phyloP scores from a whole-genome alignment of 139 green algal species.

The Diplosphaera chodatii region DNA sequence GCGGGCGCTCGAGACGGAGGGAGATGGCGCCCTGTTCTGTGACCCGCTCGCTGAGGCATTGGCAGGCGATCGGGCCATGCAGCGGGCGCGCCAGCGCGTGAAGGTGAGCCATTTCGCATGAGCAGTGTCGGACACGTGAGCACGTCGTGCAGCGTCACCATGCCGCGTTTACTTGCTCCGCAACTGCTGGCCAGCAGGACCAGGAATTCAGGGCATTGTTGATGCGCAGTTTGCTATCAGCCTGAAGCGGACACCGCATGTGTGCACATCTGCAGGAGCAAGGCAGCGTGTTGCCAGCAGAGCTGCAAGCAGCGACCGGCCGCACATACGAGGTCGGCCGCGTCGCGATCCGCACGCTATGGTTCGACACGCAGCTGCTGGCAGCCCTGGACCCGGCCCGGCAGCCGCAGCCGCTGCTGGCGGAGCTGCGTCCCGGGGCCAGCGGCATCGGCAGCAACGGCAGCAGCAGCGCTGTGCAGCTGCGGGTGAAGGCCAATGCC shows the following conservation, averaged over 20 bases:
- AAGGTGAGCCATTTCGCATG: not conserved
- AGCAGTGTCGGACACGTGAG: too few relatives aligned
- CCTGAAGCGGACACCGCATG: too few relatives aligned
- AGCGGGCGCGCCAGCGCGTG: not conserved
- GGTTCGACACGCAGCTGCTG: not conserved
- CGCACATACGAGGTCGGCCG: not conserved
- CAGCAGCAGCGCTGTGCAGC: not conserved
- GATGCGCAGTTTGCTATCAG: too few relatives aligned
- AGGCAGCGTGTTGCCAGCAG: not conserved
- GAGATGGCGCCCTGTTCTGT: not conserved
- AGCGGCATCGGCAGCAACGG: not conserved
- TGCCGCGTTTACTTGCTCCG: too few relatives aligned
- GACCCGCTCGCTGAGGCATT: not conserved
- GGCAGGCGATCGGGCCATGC: not conserved
- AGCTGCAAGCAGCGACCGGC: not conserved
- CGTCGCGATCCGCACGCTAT: slow-evolving; percentile 4
- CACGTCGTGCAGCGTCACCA: too few relatives aligned
- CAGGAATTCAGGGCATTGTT: too few relatives aligned
- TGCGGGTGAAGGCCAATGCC: not conserved
- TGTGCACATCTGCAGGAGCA: not conserved
- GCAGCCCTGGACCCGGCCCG: not conserved
- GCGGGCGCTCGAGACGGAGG: not conserved
- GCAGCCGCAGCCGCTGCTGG: not conserved
- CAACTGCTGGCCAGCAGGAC: too few relatives aligned
- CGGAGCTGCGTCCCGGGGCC: not conserved